Evolutionary conservation across 352 stramenopile genomes (phyloP).

Genomic region (Phytophthora palmivora): DNA sequence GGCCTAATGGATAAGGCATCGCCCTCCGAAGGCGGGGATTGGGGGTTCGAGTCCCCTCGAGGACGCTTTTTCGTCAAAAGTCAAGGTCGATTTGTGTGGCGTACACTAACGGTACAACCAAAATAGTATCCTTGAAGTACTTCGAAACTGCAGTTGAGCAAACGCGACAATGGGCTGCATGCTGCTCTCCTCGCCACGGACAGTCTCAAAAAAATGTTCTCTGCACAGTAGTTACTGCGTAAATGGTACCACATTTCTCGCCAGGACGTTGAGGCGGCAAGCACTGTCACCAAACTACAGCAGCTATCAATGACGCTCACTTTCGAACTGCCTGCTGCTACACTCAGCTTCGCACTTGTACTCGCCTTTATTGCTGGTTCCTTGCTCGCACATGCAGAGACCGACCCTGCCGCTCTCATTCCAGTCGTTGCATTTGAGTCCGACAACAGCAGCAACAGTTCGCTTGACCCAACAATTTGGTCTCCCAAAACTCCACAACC

Average conservation of each 20-base stretch:
- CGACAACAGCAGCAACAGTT: constrained; percentile 4
- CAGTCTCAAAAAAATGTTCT: no score
- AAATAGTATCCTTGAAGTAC: not conserved
- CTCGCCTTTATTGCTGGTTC: constrained; percentile 1
- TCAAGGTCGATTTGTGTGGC: not conserved
- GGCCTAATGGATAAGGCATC: constrained; percentile 77
- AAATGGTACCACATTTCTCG: constrained; percentile 3
- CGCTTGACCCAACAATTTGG: constrained; percentile 26
- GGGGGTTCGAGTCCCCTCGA: constrained; percentile 74
- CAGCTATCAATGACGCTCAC: not conserved
- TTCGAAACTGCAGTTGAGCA: no score
- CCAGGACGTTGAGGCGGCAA: not conserved
- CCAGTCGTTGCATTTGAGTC: constrained; percentile 12
- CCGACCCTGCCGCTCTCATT: constrained; percentile 24
- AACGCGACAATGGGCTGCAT: no score
- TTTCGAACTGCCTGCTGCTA: not conserved
- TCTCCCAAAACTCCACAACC: constrained; percentile 20
- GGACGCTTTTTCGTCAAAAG: constrained; percentile 43
- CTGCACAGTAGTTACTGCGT: no score
- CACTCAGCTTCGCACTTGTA: not conserved
- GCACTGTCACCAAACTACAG: not conserved
- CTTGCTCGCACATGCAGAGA: not conserved
- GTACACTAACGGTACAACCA: not conserved
- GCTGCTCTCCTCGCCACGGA: no score
- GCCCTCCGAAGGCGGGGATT: constrained; percentile 71